A percentile compares a stretch with the other conserved stretches of the same genome.
These are phyloP conservation scores for Nitzschia sp. DNA, from an alignment of 108 stramenopile species.

Conservation along the genomic window DNA sequence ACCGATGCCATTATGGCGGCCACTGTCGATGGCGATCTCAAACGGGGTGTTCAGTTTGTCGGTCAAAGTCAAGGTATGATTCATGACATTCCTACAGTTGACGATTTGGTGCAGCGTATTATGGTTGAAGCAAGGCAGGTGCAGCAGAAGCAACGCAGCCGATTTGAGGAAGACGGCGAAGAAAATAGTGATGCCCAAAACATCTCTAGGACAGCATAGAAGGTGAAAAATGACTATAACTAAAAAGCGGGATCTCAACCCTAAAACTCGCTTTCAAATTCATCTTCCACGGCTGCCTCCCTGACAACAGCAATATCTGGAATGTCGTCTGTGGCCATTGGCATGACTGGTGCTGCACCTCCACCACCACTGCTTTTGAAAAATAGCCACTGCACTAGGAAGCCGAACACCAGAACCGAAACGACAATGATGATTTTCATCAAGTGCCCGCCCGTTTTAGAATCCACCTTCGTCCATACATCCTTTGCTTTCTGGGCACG, in stretches of 20 bases:
- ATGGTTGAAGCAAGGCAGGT: constrained; percentile 59
- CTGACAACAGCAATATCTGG: background rate
- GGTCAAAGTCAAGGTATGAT: constrained; percentile 86
- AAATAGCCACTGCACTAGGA: constrained; percentile 13
- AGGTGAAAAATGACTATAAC: no score
- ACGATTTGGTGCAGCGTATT: constrained; percentile 73
- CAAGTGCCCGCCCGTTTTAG: constrained; percentile 38
- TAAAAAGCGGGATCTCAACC: background rate
- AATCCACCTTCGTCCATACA: constrained; percentile 34
- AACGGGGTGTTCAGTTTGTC: constrained; percentile 85
- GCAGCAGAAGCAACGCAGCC: constrained; percentile 19
- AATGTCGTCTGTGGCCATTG: background rate
- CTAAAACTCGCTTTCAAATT: constrained; percentile 32
- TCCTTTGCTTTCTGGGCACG: constrained; percentile 47
- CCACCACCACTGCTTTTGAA: constrained; percentile 3
- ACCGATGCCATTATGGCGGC: constrained; percentile 75
- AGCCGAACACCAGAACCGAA: constrained; percentile 7
- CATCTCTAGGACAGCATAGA: background rate
- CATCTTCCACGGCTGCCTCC: constrained; percentile 12
- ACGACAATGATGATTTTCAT: constrained; percentile 22
- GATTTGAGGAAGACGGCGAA: constrained; percentile 8
- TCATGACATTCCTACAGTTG: constrained; percentile 74
- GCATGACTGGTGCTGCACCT: background rate
- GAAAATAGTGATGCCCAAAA: background rate
- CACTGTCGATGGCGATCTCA: constrained; percentile 73